Conservation (phyloP, 441 rosid genomes). For the Eruca vesicaria region DNA sequence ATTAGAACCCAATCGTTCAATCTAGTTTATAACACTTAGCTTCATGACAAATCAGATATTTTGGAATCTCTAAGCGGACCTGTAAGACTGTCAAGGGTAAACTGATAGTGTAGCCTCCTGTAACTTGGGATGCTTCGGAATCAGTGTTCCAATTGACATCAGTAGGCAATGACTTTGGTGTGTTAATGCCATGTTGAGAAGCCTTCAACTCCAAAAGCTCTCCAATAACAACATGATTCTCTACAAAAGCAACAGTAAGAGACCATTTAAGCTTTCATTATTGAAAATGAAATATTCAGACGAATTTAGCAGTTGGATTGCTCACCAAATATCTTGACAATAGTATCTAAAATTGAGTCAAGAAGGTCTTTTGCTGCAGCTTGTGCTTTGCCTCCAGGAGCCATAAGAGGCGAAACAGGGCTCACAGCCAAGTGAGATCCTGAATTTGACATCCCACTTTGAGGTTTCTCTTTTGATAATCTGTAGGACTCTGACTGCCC, state of each 20-base stretch:
- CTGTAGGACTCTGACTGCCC: constrained; percentile 73
- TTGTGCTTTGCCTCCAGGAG: constrained; percentile 98
- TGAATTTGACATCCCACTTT: constrained; percentile 68
- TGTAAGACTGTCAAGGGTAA: constrained; percentile 94
- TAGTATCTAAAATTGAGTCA: constrained; percentile 80
- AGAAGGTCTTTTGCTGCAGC: constrained; percentile 87
- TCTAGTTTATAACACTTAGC: neutral
- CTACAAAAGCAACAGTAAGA: constrained; percentile 43
- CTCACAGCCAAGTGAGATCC: constrained; percentile 82
- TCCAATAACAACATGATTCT: constrained; percentile 91
- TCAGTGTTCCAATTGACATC: constrained; percentile 75
- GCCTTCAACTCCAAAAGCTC: constrained; percentile 87
- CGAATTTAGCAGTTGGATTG: constrained; percentile 8
- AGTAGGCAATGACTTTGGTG: constrained; percentile 59
- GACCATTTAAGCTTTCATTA: constrained; percentile 32
- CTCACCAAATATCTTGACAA: constrained; percentile 92
- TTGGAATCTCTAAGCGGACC: constrained; percentile 39
- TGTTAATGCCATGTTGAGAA: constrained; percentile 60
- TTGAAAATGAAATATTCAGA: constrained; percentile 5
- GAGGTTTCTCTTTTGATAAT: constrained; percentile 71
- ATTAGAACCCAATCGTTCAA: constrained; percentile 16
- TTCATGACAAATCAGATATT: constrained; percentile 8
- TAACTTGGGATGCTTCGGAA: constrained; percentile 78
- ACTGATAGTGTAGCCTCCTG: constrained; percentile 96
- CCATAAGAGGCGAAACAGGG: constrained; percentile 96